Percentiles rank a stretch among this genome's conserved stretches.
Evolutionary conservation across 75 land plant genomes (phyloP).

Genomic region (Chamaecyparis obtusa): DNA sequence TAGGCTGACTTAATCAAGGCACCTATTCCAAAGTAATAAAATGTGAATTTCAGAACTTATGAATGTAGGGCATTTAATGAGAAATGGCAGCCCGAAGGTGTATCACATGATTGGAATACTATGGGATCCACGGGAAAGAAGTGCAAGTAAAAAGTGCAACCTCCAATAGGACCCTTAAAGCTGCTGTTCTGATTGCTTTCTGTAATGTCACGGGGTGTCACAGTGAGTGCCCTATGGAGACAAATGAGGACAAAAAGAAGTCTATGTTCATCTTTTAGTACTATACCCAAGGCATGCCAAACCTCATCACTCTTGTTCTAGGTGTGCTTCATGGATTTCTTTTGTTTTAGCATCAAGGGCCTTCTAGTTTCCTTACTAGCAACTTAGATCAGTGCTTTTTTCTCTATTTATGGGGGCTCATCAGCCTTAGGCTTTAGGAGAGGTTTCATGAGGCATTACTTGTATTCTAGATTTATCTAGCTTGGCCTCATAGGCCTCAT

Average conservation of each 20-base stretch:
- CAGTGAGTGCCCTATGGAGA: neutral
- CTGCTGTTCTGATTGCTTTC: neutral
- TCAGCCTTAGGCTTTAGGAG: neutral
- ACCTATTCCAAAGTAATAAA: no score
- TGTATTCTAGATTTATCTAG: neutral
- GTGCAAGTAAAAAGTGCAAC: no score
- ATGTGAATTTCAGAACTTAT: no score
- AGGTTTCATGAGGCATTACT: neutral
- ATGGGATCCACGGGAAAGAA: no score
- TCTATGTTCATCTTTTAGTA: neutral
- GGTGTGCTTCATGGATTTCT: neutral
- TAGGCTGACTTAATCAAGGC: no score
- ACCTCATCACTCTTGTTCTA: neutral
- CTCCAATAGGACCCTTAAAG: neutral
- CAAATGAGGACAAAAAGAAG: neutral
- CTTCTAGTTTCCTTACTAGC: neutral
- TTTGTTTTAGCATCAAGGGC: neutral
- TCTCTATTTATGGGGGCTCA: neutral
- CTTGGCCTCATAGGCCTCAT: neutral
- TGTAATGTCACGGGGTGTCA: neutral
- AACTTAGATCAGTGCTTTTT: neutral
- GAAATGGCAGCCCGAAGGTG: no score
- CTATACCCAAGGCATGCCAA: neutral
- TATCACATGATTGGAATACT: no score
- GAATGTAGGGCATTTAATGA: no score